A percentile compares a stretch with the other conserved stretches of the same genome.
These are phyloP conservation scores for Citrullus mucosospermus DNA, from an alignment of 306 rosid genomes.

Conservation along the genomic window DNA sequence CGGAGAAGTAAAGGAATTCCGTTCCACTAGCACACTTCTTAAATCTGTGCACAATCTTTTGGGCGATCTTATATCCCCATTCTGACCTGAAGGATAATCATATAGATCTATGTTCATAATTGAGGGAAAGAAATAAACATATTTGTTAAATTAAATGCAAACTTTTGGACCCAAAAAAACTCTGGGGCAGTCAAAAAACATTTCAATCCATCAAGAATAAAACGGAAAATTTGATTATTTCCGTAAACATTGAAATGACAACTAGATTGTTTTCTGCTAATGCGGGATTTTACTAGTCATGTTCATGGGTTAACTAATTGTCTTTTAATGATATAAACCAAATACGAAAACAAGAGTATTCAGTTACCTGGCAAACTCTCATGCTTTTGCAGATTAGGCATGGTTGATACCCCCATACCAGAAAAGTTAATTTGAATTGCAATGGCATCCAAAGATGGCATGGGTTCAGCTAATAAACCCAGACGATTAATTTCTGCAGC, in stretches of 20 bases:
- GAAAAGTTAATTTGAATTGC: constrained; percentile 65
- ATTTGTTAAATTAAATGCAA: neutral
- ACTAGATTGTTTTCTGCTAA: neutral
- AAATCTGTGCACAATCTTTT: constrained; percentile 55
- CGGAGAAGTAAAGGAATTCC: constrained; percentile 80
- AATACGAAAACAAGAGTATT: constrained; percentile 9
- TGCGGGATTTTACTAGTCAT: neutral
- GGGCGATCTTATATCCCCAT: constrained; percentile 82
- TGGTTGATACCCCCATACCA: constrained; percentile 60
- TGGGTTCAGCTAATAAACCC: constrained; percentile 81
- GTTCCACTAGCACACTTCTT: constrained; percentile 56
- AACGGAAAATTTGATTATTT: neutral
- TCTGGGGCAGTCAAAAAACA: neutral
- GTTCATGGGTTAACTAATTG: neutral
- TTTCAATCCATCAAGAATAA: neutral
- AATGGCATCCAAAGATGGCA: constrained; percentile 95
- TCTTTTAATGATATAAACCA: constrained; percentile 5
- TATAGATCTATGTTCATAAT: neutral
- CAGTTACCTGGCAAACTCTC: constrained; percentile 56
- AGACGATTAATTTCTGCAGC: constrained; percentile 75
- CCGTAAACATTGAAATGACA: neutral
- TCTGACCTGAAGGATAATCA: constrained; percentile 49
- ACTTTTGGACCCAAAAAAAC: neutral
- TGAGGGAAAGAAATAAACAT: neutral
- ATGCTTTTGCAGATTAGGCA: constrained; percentile 56